These are phyloP conservation scores for Sporisorium iseilematis-ciliati DNA, from an alignment of 1,284 basidiomycete genomes.

Conservation along the genomic window DNA sequence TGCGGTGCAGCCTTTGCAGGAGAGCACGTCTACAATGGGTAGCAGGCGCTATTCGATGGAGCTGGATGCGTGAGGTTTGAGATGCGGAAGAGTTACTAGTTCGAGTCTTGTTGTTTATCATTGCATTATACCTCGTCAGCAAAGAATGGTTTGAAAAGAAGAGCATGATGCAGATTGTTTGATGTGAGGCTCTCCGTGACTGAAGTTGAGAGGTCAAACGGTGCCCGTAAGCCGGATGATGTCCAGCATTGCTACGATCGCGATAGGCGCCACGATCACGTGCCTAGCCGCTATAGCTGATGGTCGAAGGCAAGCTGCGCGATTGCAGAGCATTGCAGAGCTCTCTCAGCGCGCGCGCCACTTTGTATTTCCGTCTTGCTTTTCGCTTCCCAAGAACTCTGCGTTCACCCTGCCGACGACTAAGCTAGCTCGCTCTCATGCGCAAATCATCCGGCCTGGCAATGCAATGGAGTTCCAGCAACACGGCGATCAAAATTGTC, in stretches of 20 bases:
- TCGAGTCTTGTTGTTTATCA: neutral
- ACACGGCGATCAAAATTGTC: neutral
- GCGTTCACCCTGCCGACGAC: no score
- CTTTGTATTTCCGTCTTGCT: neutral
- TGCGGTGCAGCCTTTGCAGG: constrained; percentile 22
- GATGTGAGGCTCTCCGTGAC: neutral
- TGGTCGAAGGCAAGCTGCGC: no score
- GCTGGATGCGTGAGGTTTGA: constrained; percentile 17
- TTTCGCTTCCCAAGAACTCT: no score
- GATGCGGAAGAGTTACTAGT: neutral
- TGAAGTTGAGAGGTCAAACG: neutral
- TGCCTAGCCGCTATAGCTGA: no score
- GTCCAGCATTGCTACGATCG: neutral
- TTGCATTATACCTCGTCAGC: constrained; percentile 1
- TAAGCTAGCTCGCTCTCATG: neutral
- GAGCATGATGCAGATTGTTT: neutral
- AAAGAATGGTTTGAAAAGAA: neutral
- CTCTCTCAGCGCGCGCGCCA: neutral
- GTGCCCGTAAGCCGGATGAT: neutral
- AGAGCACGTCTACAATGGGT: neutral
- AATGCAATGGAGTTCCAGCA: neutral
- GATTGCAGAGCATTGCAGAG: no score
- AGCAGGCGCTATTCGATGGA: constrained; percentile 23
- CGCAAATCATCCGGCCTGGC: neutral
- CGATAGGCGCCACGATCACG: no score